Evolutionary conservation across 805 yeast species (phyloP), one percentile per base, ranked within the genome.

Genomic region (Candida tammaniensis): DNA sequence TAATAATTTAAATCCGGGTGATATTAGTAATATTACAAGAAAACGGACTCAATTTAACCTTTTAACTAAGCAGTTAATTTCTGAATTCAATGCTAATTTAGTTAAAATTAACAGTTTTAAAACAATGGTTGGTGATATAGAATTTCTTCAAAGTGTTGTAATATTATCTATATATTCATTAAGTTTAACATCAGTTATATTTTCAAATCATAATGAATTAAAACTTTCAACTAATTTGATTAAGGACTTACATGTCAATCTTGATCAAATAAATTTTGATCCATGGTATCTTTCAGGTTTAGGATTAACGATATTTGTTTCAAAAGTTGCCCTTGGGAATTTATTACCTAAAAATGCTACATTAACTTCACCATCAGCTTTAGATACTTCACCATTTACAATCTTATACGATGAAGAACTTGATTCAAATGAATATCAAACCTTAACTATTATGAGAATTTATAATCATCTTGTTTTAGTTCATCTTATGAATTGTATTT

Each of bases 391-490:
- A 19, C 53, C 57, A 11, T 51, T 48, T 24, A 49, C 61, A 9
- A 49, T 59, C n/a, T 44, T 61, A n/a, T 57, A 54, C 24, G 61
- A 59, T 28, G 58, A 58, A 17, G 45, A 43, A 14, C 40, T 56
- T 13, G 63, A 54, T 33, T 43, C 57, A 4, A 69, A 64, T 24
- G 78, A 72, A 37, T 68, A 70, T 42, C 76, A 72, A 43, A 68
- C 70, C 32, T 57, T 80, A 25, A 73, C 85, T 0, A 62, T 76
- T 4, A 72, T 77, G 43, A 62, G 93, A 28, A 68, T 83, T 7
- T 82, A 86, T 76, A 85, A 84, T 54, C 88, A 82, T 43, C 60
- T 85, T 35, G 72, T 80, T 17, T 59, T 84, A 33, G 82, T 74
- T 3, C 93, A 85, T 47, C 49, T 83, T 38, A 75, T 77, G n/a